These are phyloP conservation scores for Penicillium frequentans DNA, from an alignment of 2,329 filamentous ascomycete genomes.

Conservation along the genomic window DNA sequence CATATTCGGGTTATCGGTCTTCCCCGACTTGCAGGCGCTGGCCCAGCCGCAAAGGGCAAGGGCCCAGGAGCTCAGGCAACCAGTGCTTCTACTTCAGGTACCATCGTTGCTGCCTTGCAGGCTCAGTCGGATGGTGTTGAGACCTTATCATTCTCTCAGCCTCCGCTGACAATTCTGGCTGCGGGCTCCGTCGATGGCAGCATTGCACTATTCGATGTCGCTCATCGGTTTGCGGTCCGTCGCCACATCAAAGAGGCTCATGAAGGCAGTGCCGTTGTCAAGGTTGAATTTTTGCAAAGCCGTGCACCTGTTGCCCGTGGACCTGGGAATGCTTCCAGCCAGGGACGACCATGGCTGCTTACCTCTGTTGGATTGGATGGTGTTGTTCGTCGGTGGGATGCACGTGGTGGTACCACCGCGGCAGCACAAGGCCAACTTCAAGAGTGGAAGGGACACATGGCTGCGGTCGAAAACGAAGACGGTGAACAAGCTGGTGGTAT, in stretches of 20 bases:
- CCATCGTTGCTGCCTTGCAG: slow-evolving; percentile 80
- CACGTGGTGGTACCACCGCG: slow-evolving; percentile 64
- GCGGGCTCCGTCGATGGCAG: slow-evolving; percentile 64
- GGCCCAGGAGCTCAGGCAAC: slow-evolving; percentile 36
- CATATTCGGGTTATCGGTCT: slow-evolving; percentile 82
- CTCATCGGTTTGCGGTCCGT: slow-evolving; percentile 82
- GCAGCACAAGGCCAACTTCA: slow-evolving; percentile 70
- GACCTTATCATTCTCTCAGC: slow-evolving; percentile 65
- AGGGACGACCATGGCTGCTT: slow-evolving; percentile 64
- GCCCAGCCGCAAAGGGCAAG: slow-evolving; percentile 52
- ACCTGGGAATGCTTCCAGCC: slow-evolving; percentile 24
- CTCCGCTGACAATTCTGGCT: slow-evolving; percentile 61
- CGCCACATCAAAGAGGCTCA: slow-evolving; percentile 79
- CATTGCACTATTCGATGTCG: slow-evolving; percentile 84
- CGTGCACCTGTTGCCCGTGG: slow-evolving; percentile 35
- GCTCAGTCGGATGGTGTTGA: slow-evolving; percentile 79
- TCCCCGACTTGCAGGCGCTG: slow-evolving; percentile 58
- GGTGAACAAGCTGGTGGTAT: slow-evolving; percentile 82
- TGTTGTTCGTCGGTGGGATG: slow-evolving; percentile 85
- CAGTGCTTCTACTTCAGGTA: slow-evolving; percentile 54
- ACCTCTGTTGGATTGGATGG: slow-evolving; percentile 93
- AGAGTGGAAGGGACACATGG: slow-evolving; percentile 83
- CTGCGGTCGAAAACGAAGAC: slow-evolving; percentile 50
- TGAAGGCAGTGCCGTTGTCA: slow-evolving; percentile 86
- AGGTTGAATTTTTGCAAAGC: slow-evolving; percentile 77